A percentile compares a stretch with the other conserved stretches of the same genome.
These are phyloP conservation scores for Pichia scutulata DNA, from an alignment of 805 yeast genomes.

Conservation along the genomic window DNA sequence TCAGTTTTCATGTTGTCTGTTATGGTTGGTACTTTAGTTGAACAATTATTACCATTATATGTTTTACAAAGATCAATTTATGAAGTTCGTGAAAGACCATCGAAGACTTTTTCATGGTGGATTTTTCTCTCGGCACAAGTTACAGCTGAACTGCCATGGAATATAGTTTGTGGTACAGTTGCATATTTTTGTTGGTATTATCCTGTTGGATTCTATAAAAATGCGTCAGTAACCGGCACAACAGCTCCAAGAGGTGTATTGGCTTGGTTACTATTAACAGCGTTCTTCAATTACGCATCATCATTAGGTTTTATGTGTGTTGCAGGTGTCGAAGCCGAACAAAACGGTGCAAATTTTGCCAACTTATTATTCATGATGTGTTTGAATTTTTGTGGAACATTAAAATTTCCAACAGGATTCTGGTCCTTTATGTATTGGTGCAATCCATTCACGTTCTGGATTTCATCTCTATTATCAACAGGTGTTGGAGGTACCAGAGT, in stretches of 20 bases:
- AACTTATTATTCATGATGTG: constrained; percentile 52
- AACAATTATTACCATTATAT: constrained; percentile 58
- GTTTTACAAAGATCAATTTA: constrained; percentile 56
- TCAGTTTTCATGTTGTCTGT: constrained; percentile 62
- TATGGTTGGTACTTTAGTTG: constrained; percentile 46
- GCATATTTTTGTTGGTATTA: constrained; percentile 61
- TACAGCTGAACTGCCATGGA: constrained; percentile 61
- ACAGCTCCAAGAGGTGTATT: constrained; percentile 48
- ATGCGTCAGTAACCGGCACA: constrained; percentile 44
- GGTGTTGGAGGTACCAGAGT: constrained; percentile 47
- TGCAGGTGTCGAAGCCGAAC: constrained; percentile 51
- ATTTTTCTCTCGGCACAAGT: constrained; percentile 57
- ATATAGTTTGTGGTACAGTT: constrained; percentile 50
- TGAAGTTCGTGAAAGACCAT: constrained; percentile 68
- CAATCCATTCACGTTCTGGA: constrained; percentile 62
- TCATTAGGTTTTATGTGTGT: constrained; percentile 52
- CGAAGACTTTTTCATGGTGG: constrained; percentile 62
- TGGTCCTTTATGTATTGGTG: constrained; percentile 74
- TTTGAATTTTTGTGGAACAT: constrained; percentile 72
- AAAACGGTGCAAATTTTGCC: constrained; percentile 57
- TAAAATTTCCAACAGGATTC: constrained; percentile 57
- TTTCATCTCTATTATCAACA: constrained; percentile 44
- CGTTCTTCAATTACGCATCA: constrained; percentile 47
- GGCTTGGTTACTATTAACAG: constrained; percentile 32
- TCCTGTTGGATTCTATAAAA: constrained; percentile 58